Percentiles rank a stretch among this genome's conserved stretches.
phyloP scores from a whole-genome alignment of 768 basidiomycete genomes.

The Collybiopsis confluens region DNA sequence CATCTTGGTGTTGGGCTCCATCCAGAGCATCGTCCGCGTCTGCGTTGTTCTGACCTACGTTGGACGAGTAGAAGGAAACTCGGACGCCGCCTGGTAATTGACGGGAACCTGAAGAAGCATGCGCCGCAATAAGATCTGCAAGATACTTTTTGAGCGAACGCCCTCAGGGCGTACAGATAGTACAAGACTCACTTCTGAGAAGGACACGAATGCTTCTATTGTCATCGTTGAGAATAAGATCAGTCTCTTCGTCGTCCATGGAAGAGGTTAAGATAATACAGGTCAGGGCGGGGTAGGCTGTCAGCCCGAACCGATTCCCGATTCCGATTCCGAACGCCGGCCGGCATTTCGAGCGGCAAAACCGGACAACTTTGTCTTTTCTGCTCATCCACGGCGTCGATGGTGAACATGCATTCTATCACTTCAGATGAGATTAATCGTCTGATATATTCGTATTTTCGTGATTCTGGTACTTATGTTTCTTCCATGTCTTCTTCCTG shows the following conservation, averaged over 20 bases:
- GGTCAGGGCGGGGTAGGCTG: neutral
- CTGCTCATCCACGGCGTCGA: neutral
- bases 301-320: neutral
- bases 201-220: neutral
- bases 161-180: neutral
- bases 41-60: neutral
- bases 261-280: neutral
- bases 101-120: neutral
- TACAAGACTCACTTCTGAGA: neutral
- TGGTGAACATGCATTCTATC: constrained; percentile 44
- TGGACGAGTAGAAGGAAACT: too few relatives aligned
- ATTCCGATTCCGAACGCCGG: neutral
- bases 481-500: neutral
- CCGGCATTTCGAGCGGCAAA: neutral
- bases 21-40: neutral
- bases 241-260: neutral
- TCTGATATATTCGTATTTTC: constrained; percentile 78
- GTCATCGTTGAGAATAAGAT: neutral
- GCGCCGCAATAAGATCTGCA: neutral
- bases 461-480: constrained; percentile 64
- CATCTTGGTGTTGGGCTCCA: neutral
- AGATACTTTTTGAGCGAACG: neutral
- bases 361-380: neutral
- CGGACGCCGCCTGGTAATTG: too few relatives aligned
- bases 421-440: constrained; percentile 83